Evolutionary conservation across 306 rosid genomes (phyloP), one percentile per base, ranked within the genome.

Genomic region (Betula pendula): DNA sequence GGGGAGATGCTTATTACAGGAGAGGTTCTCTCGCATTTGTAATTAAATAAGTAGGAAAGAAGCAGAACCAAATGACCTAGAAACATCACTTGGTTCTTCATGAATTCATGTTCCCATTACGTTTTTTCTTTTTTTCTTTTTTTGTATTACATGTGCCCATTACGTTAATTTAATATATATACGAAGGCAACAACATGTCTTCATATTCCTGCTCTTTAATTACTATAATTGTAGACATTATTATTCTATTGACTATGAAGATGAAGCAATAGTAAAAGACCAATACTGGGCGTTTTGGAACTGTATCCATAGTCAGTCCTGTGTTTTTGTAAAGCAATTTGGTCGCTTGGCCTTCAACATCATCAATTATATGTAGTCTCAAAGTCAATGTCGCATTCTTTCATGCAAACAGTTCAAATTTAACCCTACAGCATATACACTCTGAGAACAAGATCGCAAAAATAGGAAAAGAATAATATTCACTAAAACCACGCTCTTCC

Each of bases 371-470:
- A 22, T 11, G 62, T 56, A 60, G 68, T 15, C 20, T 29, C 3
- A 5, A n/a, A n/a, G 68, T 6, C 27, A 5, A 24, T 56, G 68
- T 5, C 8, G 12, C 40, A 29, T n/a, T 60, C 16, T 27, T 60
- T 60, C 43, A 6, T 60, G 17, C 5, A 38, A 38, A 38, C 9
- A 16, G 20, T 22, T 56, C 33, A 56, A 56, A 56, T 7, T 22
- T 11, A 22, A 24, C 16, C 27, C 27, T 1, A 35, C 27, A 19
- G 16, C 27, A 10, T 35, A n/a, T 38, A 19, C 16, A n/a, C 48
- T 31, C 24, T 8, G 19, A 55, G 31, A 59, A 59, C 70, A 74
- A 60, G 45, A 38, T 19, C 3, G 80, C 79, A 68, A 82, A 20
- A 53, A 59, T 49, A 12, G 16, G 15, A 22, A 59, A 67, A 44